Percentiles rank a stretch among this genome's conserved stretches.
Evolutionary conservation across 2,329 filamentous ascomycete species (phyloP).

Genomic region (Fusarium phyllophilum): DNA sequence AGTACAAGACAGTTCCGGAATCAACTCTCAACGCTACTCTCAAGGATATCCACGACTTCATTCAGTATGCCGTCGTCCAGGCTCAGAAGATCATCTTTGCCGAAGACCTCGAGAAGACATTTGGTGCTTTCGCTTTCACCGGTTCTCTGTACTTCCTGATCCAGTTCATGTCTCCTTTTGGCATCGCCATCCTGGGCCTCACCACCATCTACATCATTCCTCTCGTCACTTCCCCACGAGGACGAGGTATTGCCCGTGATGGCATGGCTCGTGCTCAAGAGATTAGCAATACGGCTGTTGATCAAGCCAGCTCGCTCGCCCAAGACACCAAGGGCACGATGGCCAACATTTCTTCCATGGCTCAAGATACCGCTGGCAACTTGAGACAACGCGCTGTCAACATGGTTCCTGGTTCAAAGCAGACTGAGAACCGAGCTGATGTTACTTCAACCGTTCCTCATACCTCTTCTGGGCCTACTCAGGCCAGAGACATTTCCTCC

Average conservation of each 20-base stretch:
- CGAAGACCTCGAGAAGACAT: slow-evolving; percentile 27
- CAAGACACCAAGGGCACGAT: slow-evolving; percentile 23
- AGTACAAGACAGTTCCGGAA: slow-evolving; percentile 35
- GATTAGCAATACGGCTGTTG: slow-evolving; percentile 10
- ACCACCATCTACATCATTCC: slow-evolving; percentile 28
- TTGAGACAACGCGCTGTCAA: slow-evolving; percentile 11
- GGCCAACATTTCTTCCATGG: slow-evolving; percentile 22
- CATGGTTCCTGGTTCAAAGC: slow-evolving; percentile 11
- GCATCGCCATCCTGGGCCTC: slow-evolving; percentile 17
- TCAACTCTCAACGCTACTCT: slow-evolving; percentile 34
- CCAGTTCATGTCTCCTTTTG: slow-evolving; percentile 31
- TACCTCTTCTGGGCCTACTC: background rate
- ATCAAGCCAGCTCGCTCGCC: slow-evolving; percentile 19
- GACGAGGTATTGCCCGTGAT: slow-evolving; percentile 17
- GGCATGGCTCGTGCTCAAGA: slow-evolving; percentile 22
- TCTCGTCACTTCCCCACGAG: slow-evolving; percentile 23
- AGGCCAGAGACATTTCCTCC: slow-evolving; percentile 14
- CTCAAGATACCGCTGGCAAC: slow-evolving; percentile 17
- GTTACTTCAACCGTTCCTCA: slow-evolving; percentile 5
- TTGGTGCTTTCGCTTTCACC: slow-evolving; percentile 8
- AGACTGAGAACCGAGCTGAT: background rate
- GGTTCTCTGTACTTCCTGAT: slow-evolving; percentile 18
- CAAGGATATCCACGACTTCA: slow-evolving; percentile 32
- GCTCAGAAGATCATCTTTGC: slow-evolving; percentile 26
- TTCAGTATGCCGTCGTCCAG: slow-evolving; percentile 26